Base-by-base conservation (phyloP, 2,329 filamentous ascomycete genomes). In the Aspergillus quadricinctus region DNA sequence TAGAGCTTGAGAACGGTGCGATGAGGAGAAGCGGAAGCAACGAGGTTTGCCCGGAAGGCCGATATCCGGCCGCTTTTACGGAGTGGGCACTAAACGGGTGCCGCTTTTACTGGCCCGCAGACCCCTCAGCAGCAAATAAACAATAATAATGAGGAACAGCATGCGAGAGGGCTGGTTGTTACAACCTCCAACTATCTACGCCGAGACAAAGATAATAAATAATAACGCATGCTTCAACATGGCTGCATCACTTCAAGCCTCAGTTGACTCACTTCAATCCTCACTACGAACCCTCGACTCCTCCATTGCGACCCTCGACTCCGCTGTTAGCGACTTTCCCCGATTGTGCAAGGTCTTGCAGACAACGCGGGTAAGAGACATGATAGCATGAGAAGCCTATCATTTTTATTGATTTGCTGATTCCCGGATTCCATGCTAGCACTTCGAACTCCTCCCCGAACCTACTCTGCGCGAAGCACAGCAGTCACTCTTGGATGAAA, bases 361-460 rank as follows among this genome's bases (percentile, higher is more conserved):
- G 64, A 85, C 83, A 5, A 86, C 83, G 53, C 69, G 83, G 62
- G 83, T 86, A 78, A 50, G 78, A 61, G 50, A 35, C 25, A 37
- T 49, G 28, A 29, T 48, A 9, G n/a, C 23, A 40, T 8, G 14
- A 37, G 23, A 45, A 43, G n/a, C 27, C 10, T 48, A 17, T 40
- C 23, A 21, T n/a, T 48, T 27, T 14, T 8, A 37, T 37, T 17
- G 5, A 37, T 17, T 37, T 37, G 31, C 31, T 37, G 14, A 37
- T 37, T 7, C 14, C 17, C 7, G 5, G 9, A 40, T 10, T 21
- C 19, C 3, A 43, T 10, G 7, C 55, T 65, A 95, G 88, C 92
- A 96, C 77, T 97, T 96, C 75, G 92, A 97, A 73, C 86, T 96
- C 45, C 89, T 96, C 64, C 90, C 92, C 17, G 90, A 96, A 71